Evolutionary conservation across 2,329 filamentous ascomycete genomes (phyloP).

Genomic region (Xylariaceae sp.): DNA sequence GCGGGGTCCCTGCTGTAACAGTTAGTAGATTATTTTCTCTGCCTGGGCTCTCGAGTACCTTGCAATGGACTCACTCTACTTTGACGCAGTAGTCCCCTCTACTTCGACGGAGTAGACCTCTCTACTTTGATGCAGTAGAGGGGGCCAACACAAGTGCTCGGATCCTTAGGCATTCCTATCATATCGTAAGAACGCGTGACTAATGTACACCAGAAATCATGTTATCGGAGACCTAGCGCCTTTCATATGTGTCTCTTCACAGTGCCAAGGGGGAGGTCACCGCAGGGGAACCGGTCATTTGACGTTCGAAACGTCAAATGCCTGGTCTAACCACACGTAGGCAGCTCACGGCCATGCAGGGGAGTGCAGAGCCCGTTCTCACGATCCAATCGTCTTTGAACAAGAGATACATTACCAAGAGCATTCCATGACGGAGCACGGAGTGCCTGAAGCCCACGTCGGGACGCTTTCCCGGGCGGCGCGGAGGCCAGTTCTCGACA

Average conservation of each 20-base stretch:
- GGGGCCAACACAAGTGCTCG: no score
- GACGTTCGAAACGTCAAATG: slow-evolving; percentile 17
- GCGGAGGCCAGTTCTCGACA: slow-evolving; percentile 10
- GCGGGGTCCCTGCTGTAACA: neutral
- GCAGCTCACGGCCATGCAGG: slow-evolving; percentile 14
- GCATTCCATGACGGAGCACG: slow-evolving; percentile 8
- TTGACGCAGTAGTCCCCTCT: no score
- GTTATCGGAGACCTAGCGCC: slow-evolving; percentile 18
- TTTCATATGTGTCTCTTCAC: slow-evolving; percentile 9
- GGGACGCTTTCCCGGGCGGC: slow-evolving; percentile 2
- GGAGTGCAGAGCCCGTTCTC: slow-evolving; percentile 16
- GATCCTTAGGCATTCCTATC: neutral
- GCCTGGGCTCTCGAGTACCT: no score
- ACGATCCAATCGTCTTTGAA: slow-evolving; percentile 4
- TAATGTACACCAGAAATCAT: slow-evolving; percentile 2
- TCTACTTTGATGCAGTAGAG: no score
- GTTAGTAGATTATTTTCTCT: slow-evolving; percentile 15
- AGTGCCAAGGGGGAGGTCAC: neutral
- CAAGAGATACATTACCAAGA: neutral
- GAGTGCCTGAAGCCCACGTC: neutral
- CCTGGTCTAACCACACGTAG: slow-evolving; percentile 18
- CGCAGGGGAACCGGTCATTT: neutral
- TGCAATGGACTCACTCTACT: no score
- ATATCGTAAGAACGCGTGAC: neutral
- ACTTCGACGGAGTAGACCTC: no score